Evolutionary conservation across 176 grass and related monocot genomes (phyloP).

Genomic region (Hyparrhenia diplandra): DNA sequence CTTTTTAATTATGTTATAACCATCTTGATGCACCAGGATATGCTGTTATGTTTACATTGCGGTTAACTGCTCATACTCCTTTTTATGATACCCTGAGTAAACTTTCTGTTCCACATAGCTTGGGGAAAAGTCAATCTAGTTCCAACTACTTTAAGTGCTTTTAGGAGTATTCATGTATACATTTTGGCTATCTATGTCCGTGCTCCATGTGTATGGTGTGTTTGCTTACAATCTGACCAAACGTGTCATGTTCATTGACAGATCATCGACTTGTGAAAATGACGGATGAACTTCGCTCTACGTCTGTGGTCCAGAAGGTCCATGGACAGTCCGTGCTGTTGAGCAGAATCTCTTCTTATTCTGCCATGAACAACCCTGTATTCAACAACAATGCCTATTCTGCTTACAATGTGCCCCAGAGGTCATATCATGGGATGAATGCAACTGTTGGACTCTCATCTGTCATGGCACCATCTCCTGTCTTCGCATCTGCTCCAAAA

Average conservation of each 20-base stretch:
- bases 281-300: constrained; percentile 27
- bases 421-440: constrained; percentile 24
- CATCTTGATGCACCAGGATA: neutral
- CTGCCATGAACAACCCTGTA: constrained; percentile 13
- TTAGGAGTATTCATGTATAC: neutral
- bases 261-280: constrained; percentile 1
- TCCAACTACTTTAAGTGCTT: neutral
- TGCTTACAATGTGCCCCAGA: neutral
- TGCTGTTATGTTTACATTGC: neutral
- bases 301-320: constrained; percentile 38
- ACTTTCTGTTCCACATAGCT: neutral
- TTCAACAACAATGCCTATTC: constrained; percentile 30
- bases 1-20: neutral
- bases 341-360: constrained; percentile 31
- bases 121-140: neutral
- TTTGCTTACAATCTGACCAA: constrained; percentile 1
- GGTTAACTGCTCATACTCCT: neutral
- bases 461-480: constrained; percentile 29
- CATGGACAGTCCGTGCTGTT: constrained; percentile 46
- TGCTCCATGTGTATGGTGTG: neutral
- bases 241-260: neutral
- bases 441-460: constrained; percentile 8
- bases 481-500: constrained; percentile 44
- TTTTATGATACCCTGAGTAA: too few relatives aligned
- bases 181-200: neutral